A percentile compares a stretch with the other conserved stretches of the same genome.
phyloP scores from a whole-genome alignment of 1,284 basidiomycete species.

The Schizopora paradoxa region DNA sequence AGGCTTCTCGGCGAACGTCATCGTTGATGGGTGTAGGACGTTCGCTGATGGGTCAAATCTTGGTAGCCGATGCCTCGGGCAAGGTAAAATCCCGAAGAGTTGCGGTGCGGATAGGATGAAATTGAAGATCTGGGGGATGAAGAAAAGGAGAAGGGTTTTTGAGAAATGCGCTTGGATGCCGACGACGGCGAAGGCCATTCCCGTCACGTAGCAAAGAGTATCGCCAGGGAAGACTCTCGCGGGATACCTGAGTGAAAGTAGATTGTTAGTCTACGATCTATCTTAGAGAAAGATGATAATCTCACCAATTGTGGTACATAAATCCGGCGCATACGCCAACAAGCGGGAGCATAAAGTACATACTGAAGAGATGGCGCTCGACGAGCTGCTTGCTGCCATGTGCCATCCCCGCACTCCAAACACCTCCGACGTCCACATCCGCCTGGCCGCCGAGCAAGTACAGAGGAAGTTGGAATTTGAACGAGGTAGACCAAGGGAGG shows the following conservation, averaged over 20 bases:
- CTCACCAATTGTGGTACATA: constrained; percentile 91
- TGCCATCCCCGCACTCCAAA: constrained; percentile 78
- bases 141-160: constrained; percentile 95
- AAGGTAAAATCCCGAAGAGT: constrained; percentile 88
- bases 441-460: constrained; percentile 61
- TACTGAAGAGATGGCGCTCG: constrained; percentile 87
- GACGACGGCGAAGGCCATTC: constrained; percentile 96
- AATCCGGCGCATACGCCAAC: constrained; percentile 88
- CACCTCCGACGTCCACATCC: constrained; percentile 67
- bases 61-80: constrained; percentile 91
- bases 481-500: constrained; percentile 63
- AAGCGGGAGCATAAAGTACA: constrained; percentile 96
- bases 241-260: constrained; percentile 85
- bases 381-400: constrained; percentile 85
- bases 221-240: constrained; percentile 94
- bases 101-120: constrained; percentile 94
- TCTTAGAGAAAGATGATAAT: constrained; percentile 10
- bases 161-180: constrained; percentile 96
- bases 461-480: constrained; percentile 64
- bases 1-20: constrained; percentile 50
- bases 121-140: constrained; percentile 97
- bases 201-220: constrained; percentile 95
- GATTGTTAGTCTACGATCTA: constrained; percentile 12
- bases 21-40: constrained; percentile 69
- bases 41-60: constrained; percentile 71